Conservation (phyloP, 306 rosid species). For the Canavalia ensiformis region DNA sequence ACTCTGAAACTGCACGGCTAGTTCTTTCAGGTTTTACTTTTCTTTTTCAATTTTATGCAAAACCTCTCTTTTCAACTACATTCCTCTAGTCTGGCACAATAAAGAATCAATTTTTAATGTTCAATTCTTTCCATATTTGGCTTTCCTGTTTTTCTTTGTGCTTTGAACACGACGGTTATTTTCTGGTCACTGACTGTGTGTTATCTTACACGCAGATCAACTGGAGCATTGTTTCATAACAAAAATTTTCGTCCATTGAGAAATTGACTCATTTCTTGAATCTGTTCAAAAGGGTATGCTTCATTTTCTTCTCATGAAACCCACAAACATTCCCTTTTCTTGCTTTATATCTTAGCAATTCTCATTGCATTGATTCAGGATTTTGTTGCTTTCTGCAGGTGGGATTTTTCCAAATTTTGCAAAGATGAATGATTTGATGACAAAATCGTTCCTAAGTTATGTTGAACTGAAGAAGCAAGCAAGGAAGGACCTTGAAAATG, state of each 20-base stretch:
- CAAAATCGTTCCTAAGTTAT: conserved; percentile 90
- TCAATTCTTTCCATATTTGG: conserved; percentile 2
- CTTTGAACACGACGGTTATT: background rate
- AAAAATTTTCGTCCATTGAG: conserved; percentile 45
- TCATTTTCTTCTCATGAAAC: conserved; percentile 32
- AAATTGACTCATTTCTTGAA: conserved; percentile 61
- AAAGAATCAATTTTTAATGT: conserved; percentile 36
- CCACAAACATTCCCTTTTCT: conserved; percentile 23
- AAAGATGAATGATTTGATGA: conserved; percentile 95
- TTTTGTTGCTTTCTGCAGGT: conserved; percentile 49
- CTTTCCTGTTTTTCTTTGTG: conserved; percentile 3
- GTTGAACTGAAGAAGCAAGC: conserved; percentile 88
- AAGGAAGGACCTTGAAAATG: conserved; percentile 64
- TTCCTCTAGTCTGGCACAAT: conserved; percentile 15
- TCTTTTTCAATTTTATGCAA: background rate
- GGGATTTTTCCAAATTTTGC: conserved; percentile 53
- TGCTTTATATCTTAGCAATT: background rate
- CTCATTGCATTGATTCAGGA: conserved; percentile 16
- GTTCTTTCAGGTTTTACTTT: background rate
- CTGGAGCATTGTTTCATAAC: conserved; percentile 40
- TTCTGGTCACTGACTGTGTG: background rate
- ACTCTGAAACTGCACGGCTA: background rate
- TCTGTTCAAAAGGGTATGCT: conserved; percentile 53
- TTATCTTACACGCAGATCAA: conserved; percentile 48
- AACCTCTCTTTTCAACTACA: background rate